Conservation (phyloP, 129 eudicot species). For the Ambrosia trifida region DNA sequence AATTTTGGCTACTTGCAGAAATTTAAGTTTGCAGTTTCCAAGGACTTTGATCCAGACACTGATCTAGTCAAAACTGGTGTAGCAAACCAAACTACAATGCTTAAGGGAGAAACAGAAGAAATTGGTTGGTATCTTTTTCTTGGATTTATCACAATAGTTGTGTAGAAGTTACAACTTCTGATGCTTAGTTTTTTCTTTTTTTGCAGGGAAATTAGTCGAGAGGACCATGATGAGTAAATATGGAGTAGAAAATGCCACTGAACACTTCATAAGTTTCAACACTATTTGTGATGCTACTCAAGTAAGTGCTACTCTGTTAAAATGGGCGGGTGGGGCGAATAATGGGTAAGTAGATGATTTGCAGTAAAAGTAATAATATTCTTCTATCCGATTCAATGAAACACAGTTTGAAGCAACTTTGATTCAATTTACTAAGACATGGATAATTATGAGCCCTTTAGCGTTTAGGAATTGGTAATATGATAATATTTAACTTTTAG, state of each 20-base stretch:
- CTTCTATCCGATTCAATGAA: too few species aligned
- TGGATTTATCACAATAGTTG: not conserved
- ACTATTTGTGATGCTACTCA: conserved; percentile 97
- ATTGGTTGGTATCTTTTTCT: conserved; percentile 50
- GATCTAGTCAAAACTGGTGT: conserved; percentile 79
- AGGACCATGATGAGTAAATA: conserved; percentile 84
- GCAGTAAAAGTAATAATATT: not conserved
- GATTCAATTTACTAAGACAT: not conserved
- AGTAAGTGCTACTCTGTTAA: conserved; percentile 38
- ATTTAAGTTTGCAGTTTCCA: conserved; percentile 76
- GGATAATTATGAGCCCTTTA: not conserved
- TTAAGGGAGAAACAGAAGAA: conserved; percentile 93
- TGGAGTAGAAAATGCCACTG: conserved; percentile 70
- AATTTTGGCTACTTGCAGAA: conserved; percentile 47
- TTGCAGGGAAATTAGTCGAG: conserved; percentile 72
- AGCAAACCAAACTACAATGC: conserved; percentile 94
- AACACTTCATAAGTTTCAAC: conserved; percentile 86
- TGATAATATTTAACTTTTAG: not conserved
- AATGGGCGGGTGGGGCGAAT: not conserved
- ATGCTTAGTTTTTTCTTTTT: not conserved
- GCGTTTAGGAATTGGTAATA: not conserved
- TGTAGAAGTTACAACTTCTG: conserved; percentile 4
- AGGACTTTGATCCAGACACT: conserved; percentile 82
- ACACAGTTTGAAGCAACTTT: not conserved
- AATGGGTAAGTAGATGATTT: too few species aligned